phyloP scores from a whole-genome alignment of 257 asterid species.

The Nicotiana sylvestris region DNA sequence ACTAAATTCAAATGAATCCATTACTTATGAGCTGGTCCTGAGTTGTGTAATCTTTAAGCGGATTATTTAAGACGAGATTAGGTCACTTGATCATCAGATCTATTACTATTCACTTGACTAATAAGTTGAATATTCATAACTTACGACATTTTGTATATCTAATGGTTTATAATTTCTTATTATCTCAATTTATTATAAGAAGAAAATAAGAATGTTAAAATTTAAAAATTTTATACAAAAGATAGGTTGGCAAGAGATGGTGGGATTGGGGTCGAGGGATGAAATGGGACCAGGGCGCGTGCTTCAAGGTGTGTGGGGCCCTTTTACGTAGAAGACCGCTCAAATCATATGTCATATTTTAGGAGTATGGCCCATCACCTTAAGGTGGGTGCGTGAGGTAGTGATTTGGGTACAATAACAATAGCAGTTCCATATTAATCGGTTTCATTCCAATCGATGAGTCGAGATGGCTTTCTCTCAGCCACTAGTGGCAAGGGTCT shows the following conservation, averaged over 20 bases:
- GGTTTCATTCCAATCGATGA: no score
- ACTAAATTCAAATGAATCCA: no score
- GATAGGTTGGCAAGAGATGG: neutral
- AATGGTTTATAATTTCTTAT: neutral
- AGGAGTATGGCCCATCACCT: neutral
- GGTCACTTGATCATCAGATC: no score
- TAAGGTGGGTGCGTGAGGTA: neutral
- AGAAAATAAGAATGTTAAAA: neutral
- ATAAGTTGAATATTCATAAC: neutral
- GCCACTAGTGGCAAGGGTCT: no score
- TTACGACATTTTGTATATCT: neutral
- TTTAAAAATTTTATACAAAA: no score
- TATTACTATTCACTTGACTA: no score
- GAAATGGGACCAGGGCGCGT: neutral
- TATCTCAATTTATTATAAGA: neutral
- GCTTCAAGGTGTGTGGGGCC: neutral
- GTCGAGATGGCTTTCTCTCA: no score
- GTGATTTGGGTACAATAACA: no score
- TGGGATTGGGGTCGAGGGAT: neutral
- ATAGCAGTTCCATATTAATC: no score
- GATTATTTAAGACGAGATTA: no score
- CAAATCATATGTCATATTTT: neutral
- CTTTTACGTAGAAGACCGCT: neutral
- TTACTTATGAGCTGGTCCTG: no score
- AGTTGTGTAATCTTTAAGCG: no score